Evolutionary conservation across 805 yeast genomes (phyloP), one percentile per base, ranked within the genome.

Genomic region (Suhomyces prunicola): DNA sequence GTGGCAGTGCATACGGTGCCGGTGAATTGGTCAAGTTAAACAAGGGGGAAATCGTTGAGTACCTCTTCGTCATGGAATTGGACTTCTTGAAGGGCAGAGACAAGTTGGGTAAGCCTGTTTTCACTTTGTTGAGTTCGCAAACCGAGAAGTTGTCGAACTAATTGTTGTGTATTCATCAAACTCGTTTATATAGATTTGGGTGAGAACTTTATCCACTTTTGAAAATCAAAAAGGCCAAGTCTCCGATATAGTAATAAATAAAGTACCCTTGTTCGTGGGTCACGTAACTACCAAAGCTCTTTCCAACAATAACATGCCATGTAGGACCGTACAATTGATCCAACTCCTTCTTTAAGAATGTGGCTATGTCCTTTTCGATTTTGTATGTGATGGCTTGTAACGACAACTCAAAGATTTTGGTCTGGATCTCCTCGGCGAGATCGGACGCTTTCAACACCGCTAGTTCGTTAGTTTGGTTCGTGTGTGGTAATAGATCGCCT

Each of bases 1-100:
- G 98, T 57, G 99, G 99, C 40, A 87, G 96, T 61, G 99, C 99
- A 24, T 73, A 76, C 52, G 97, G 96, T 54, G 98, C 98, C 42
- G 97, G 96, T 54, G 87, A 90, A 65, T 80, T 94, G 59, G 87
- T 90, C 49, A 59, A 60, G 50, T 74, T 80, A 69, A 78, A 85
- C 56, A 84, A 85, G 52, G 97, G 86, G 56, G 81, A 86, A 54
- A 80, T 92, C 50, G 68, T 86, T 50, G 96, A 91, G 73, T 94
- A 84, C 70, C 76, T 87, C 58, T 94, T 94, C 67, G 90, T 94
- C 46, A 84, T 94, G 89, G 99, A 94, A 76, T 84, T 94, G 65
- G 93, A 90, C 66, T 94, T 93, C 83, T 83, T 94, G 69, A 87
- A 91, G 67, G 99, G 99, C 60, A 85, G 96, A 73, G 92, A 88